Base-by-base conservation (phyloP, 768 basidiomycete genomes). In the Trametes villosa region DNA sequence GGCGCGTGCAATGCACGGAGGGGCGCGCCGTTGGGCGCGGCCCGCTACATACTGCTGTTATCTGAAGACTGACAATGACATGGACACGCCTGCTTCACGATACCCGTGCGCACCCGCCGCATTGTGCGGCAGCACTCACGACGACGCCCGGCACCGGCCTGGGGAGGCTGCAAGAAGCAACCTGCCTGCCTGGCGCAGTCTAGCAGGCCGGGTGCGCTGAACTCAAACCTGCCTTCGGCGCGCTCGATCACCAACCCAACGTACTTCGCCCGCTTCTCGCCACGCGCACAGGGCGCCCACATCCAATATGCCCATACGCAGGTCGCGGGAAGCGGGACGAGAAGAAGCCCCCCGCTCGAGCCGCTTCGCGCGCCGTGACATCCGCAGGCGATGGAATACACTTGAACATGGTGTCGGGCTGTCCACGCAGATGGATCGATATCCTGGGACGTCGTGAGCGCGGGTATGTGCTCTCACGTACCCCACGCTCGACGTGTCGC, bases 401-500 rank as follows among this genome's bases (percentile, higher is more conserved):
- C n/a, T n/a, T n/a, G n/a, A n/a, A n/a, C n/a, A n/a, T n/a, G n/a
- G n/a, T n/a, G n/a, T n/a, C n/a, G n/a, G n/a, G n/a, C n/a, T n/a
- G n/a, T n/a, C n/a, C n/a, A n/a, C n/a, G n/a, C n/a, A n/a, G n/a
- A n/a, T n/a, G n/a, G n/a, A n/a, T n/a, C n/a, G n/a, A n/a, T n/a
- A n/a, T n/a, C n/a, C n/a, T n/a, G n/a, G n/a, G n/a, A n/a, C n/a
- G n/a, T n/a, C n/a, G n/a, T n/a, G n/a, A n/a, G n/a, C n/a, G n/a
- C n/a, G 54, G 27, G 54, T 22, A 47, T 17, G 26, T 22, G 27
- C 30, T 57, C 56, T 24, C 56, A 57, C 56, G 56, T 33, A 22
- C 47, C 38, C 56, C 56, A 57, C 40, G 48, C 56, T 57, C 56
- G 47, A 49, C 56, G 40, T 49, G 54, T 34, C 33, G 44, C 54